These are phyloP conservation scores for Rhodotorula kratochvilovae DNA, from an alignment of 768 basidiomycete genomes.

Conservation along the genomic window DNA sequence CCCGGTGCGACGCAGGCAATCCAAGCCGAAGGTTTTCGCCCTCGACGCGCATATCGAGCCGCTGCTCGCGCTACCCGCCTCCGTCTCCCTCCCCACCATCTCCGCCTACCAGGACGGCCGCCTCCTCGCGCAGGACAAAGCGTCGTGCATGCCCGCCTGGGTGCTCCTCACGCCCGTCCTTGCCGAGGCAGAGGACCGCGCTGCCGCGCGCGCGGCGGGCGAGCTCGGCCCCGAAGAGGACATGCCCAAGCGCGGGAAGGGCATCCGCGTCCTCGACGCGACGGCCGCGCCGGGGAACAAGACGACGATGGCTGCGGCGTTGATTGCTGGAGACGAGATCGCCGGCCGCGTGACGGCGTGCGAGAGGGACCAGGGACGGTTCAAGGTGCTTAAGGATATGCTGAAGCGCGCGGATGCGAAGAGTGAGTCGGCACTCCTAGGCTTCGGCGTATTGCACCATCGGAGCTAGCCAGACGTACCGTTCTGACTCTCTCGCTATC, in stretches of 20 bases:
- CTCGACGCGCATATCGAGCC: slow-evolving; percentile 76
- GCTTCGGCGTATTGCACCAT: no score
- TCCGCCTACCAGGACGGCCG: slow-evolving; percentile 69
- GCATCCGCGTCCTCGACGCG: slow-evolving; percentile 70
- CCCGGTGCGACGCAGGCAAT: slow-evolving; percentile 27
- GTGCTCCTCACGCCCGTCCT: slow-evolving; percentile 71
- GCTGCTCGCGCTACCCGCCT: slow-evolving; percentile 68
- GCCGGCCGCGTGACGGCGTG: slow-evolving; percentile 69
- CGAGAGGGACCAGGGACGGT: slow-evolving; percentile 77
- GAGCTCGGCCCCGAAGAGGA: background rate
- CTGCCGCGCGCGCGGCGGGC: background rate
- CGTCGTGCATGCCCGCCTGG: slow-evolving; percentile 89
- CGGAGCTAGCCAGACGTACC: no score
- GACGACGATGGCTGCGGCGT: slow-evolving; percentile 83
- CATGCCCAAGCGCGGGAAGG: slow-evolving; percentile 27
- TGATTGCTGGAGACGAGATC: slow-evolving; percentile 65
- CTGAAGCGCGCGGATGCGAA: slow-evolving; percentile 72
- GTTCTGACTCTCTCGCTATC: background rate
- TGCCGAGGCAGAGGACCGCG: slow-evolving; percentile 43
- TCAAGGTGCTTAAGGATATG: slow-evolving; percentile 78
- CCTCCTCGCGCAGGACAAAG: slow-evolving; percentile 93
- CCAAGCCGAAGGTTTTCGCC: slow-evolving; percentile 57
- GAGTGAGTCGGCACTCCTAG: slow-evolving; percentile 47
- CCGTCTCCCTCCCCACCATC: slow-evolving; percentile 62
- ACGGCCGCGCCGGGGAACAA: slow-evolving; percentile 98